Percentiles rank a stretch among this genome's conserved stretches.
Evolutionary conservation across 805 yeast genomes (phyloP).

Genomic region (Saccharomyces kudriavzevii): DNA sequence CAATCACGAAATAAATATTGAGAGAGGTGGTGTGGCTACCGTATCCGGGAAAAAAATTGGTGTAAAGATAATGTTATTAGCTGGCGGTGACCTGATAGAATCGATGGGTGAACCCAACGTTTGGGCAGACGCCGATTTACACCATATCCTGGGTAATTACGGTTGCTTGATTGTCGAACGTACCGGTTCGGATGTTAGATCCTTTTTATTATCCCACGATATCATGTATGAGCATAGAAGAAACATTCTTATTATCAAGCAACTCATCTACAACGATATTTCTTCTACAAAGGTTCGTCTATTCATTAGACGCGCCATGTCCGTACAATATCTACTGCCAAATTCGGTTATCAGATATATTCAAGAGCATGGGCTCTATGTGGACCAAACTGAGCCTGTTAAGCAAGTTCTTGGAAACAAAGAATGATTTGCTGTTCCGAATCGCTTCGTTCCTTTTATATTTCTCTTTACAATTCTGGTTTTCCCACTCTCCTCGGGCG

Average conservation of each 20-base stretch:
- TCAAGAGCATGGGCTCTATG: constrained; percentile 81
- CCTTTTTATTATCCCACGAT: constrained; percentile 86
- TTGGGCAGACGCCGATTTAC: constrained; percentile 94
- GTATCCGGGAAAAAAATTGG: constrained; percentile 60
- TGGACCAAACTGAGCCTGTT: constrained; percentile 86
- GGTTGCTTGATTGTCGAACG: constrained; percentile 96
- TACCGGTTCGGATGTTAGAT: constrained; percentile 92
- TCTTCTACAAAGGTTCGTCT: constrained; percentile 89
- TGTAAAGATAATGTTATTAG: constrained; percentile 88
- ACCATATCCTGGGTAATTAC: constrained; percentile 89
- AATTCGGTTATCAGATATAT: constrained; percentile 91
- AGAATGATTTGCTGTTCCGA: constrained; percentile 15
- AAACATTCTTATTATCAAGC: constrained; percentile 89
- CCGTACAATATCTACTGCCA: constrained; percentile 89
- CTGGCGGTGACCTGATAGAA: constrained; percentile 96
- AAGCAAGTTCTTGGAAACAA: constrained; percentile 63
- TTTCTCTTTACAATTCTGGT: not conserved
- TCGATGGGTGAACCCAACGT: constrained; percentile 99
- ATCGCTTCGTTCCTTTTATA: too few species aligned
- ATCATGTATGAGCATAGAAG: constrained; percentile 94
- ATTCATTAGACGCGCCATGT: constrained; percentile 90
- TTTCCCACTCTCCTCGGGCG: not conserved
- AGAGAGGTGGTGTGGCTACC: constrained; percentile 72
- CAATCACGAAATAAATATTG: constrained; percentile 87
- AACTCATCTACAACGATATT: constrained; percentile 92